phyloP scores from a whole-genome alignment of 805 yeast species.

The Clavispora santaluciae region DNA sequence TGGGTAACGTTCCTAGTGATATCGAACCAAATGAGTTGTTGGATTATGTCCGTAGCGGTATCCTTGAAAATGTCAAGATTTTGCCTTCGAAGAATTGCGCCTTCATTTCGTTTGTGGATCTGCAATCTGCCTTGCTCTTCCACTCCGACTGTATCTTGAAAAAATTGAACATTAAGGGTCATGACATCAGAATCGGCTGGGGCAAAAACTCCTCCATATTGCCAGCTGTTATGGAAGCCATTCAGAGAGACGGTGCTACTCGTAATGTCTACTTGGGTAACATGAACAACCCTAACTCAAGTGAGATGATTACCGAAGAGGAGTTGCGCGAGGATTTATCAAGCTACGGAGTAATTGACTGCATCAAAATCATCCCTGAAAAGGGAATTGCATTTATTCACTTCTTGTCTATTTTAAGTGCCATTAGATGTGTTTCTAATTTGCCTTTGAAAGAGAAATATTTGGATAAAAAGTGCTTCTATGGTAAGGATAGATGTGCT shows the following conservation, averaged over 20 bases:
- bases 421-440: slow-evolving; percentile 78
- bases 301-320: slow-evolving; percentile 50
- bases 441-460: slow-evolving; percentile 67
- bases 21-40: slow-evolving; percentile 75
- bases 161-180: slow-evolving; percentile 71
- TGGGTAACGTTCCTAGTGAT: slow-evolving; percentile 84
- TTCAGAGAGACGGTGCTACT: slow-evolving; percentile 83
- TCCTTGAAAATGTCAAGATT: slow-evolving; percentile 72
- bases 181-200: slow-evolving; percentile 89
- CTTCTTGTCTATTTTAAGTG: slow-evolving; percentile 77
- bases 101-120: slow-evolving; percentile 83
- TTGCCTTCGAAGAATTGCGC: slow-evolving; percentile 88
- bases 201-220: slow-evolving; percentile 75
- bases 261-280: slow-evolving; percentile 90
- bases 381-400: slow-evolving; percentile 90
- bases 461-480: slow-evolving; percentile 72
- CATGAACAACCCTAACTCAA: slow-evolving; percentile 53
- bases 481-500: slow-evolving; percentile 94
- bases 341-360: slow-evolving; percentile 79
- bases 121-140: slow-evolving; percentile 81
- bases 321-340: slow-evolving; percentile 63
- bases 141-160: slow-evolving; percentile 91
- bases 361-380: slow-evolving; percentile 70
- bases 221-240: slow-evolving; percentile 69
- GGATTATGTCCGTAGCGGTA: slow-evolving; percentile 88